Evolutionary conservation across 495 filamentous ascomycete genomes (phyloP).

Genomic region (Daldinia decipiens): DNA sequence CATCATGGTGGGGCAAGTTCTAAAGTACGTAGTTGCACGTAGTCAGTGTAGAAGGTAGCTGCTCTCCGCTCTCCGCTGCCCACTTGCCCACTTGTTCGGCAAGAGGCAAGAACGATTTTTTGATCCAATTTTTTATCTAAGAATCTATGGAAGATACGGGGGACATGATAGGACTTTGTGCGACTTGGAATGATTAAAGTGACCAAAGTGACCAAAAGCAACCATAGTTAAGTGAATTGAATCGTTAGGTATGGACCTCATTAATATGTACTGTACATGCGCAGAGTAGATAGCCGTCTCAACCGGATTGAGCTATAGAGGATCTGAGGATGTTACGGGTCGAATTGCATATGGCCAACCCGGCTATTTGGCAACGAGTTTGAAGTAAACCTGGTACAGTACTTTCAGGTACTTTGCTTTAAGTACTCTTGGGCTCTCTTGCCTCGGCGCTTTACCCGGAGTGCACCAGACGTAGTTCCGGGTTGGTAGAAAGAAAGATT

Average conservation of each 20-base stretch:
- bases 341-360: not conserved
- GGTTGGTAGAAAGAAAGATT: conserved; percentile 28
- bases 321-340: not conserved
- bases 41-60: conserved; percentile 13
- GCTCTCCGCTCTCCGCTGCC: conserved; percentile 13
- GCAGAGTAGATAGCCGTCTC: not conserved
- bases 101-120: conserved; percentile 11
- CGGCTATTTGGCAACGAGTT: conserved; percentile 2
- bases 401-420: not conserved
- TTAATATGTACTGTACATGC: conserved; percentile 2
- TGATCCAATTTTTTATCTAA: conserved; percentile 16
- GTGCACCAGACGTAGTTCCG: conserved; percentile 32
- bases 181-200: not conserved
- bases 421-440: conserved; percentile 17
- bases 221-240: not conserved
- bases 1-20: conserved; percentile 41
- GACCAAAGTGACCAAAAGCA: not conserved
- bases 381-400: conserved; percentile 7
- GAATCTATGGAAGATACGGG: conserved; percentile 13
- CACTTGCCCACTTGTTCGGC: not conserved
- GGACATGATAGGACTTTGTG: not conserved
- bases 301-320: not conserved
- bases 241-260: not conserved
- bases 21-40: conserved; percentile 11
- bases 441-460: conserved; percentile 43